Percentiles rank a stretch among this genome's conserved stretches.
phyloP scores from a whole-genome alignment of 805 yeast genomes.

The Sugiyamaella chiloensis region DNA sequence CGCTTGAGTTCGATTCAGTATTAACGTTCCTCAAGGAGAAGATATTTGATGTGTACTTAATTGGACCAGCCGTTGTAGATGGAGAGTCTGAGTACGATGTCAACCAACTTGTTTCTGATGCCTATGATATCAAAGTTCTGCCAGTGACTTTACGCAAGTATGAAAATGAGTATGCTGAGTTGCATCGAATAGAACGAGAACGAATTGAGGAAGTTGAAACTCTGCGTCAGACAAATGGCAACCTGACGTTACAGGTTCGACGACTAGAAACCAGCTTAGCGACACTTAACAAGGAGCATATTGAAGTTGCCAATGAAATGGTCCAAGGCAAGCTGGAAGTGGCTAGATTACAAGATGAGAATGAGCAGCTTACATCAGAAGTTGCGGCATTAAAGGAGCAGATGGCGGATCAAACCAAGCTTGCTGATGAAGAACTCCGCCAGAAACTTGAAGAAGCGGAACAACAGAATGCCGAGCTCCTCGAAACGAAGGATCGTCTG shows the following conservation, averaged over 20 bases:
- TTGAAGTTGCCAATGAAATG: constrained; percentile 82
- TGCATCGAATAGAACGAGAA: constrained; percentile 64
- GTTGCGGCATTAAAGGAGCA: constrained; percentile 30
- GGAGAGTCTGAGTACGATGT: constrained; percentile 49
- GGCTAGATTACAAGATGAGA: constrained; percentile 75
- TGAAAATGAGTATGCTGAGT: constrained; percentile 68
- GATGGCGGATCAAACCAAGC: constrained; percentile 9
- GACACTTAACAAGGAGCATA: constrained; percentile 74
- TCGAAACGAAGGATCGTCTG: constrained; percentile 55
- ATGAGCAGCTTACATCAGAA: constrained; percentile 48
- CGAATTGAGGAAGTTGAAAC: constrained; percentile 60
- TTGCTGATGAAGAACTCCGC: constrained; percentile 6
- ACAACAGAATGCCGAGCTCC: constrained; percentile 62
- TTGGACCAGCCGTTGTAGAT: constrained; percentile 17
- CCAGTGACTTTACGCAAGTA: constrained; percentile 73
- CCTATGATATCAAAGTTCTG: constrained; percentile 66
- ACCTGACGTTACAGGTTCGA: constrained; percentile 67
- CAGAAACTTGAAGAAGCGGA: constrained; percentile 21
- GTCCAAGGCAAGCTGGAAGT: constrained; percentile 71
- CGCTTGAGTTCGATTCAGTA: constrained; percentile 70
- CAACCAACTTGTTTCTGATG: constrained; percentile 72
- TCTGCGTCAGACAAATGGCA: constrained; percentile 63
- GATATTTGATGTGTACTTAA: constrained; percentile 67
- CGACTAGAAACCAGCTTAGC: constrained; percentile 68
- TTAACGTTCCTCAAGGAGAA: constrained; percentile 75